phyloP scores from a whole-genome alignment of 2,329 filamentous ascomycete genomes.

The Fusarium sp. region DNA sequence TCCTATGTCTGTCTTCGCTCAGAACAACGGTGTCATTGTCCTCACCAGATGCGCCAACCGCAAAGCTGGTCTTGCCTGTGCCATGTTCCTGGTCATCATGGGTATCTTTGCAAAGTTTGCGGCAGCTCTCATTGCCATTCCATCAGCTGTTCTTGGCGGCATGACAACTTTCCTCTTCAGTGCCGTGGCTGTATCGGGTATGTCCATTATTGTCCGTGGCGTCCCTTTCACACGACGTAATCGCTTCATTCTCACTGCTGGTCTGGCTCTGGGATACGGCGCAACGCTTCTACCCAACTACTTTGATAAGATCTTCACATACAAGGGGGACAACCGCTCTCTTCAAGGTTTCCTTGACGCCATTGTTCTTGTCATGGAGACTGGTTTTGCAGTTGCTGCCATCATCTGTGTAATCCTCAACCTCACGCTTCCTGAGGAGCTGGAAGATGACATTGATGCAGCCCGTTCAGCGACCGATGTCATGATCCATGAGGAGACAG shows the following conservation, averaged over 20 bases:
- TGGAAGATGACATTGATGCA: slow-evolving; percentile 65
- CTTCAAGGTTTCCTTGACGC: slow-evolving; percentile 80
- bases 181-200: slow-evolving; percentile 79
- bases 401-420: slow-evolving; percentile 79
- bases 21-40: slow-evolving; percentile 87
- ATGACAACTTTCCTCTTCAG: slow-evolving; percentile 86
- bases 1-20: slow-evolving; percentile 82
- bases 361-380: slow-evolving; percentile 77
- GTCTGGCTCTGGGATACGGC: slow-evolving; percentile 77
- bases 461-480: slow-evolving; percentile 32
- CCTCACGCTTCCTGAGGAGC: slow-evolving; percentile 75
- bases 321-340: slow-evolving; percentile 71
- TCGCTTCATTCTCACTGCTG: slow-evolving; percentile 82
- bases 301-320: slow-evolving; percentile 78
- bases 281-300: slow-evolving; percentile 74
- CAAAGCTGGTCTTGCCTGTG: slow-evolving; percentile 81
- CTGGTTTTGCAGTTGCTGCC: slow-evolving; percentile 79
- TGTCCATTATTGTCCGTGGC: slow-evolving; percentile 76
- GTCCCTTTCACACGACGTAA: slow-evolving; percentile 82
- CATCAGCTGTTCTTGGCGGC: slow-evolving; percentile 70
- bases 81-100: slow-evolving; percentile 80
- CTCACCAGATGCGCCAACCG: slow-evolving; percentile 84
- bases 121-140: slow-evolving; percentile 80
- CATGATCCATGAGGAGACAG: slow-evolving; percentile 18
- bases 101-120: slow-evolving; percentile 87